Evolutionary conservation across 331 rosid genomes (phyloP).

Genomic region (Telfairia occidentalis): DNA sequence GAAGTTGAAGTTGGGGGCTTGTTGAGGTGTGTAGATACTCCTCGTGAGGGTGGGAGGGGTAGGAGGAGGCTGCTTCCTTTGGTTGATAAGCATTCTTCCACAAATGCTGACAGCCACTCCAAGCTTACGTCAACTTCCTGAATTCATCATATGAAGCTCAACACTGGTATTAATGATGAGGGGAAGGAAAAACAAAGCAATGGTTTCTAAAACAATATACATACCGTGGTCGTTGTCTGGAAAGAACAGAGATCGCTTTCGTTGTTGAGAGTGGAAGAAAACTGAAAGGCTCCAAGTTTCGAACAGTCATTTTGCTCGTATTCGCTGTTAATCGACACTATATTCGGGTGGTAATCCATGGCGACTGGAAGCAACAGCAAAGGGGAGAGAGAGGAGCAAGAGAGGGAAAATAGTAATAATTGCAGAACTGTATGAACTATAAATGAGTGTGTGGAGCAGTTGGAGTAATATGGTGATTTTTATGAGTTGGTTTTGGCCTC

Average conservation of each 20-base stretch:
- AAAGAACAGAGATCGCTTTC: conserved; percentile 32
- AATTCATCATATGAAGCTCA: conserved; percentile 6
- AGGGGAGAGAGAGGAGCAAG: not conserved
- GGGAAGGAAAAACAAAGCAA: not conserved
- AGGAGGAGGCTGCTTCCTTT: conserved; percentile 40
- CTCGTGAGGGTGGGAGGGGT: conserved; percentile 33
- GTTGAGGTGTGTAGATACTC: conserved; percentile 23
- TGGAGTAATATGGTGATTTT: conserved; percentile 6
- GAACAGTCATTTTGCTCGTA: conserved; percentile 39
- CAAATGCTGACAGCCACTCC: conserved; percentile 67
- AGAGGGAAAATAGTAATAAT: not conserved
- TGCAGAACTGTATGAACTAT: not conserved
- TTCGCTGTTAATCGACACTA: conserved; percentile 31
- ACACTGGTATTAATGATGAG: not conserved
- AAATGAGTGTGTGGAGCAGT: not conserved
- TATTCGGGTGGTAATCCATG: conserved; percentile 46
- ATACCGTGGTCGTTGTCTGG: conserved; percentile 28
- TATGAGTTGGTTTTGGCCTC: conserved; percentile 21
- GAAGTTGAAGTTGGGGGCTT: conserved; percentile 6
- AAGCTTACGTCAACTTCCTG: conserved; percentile 56
- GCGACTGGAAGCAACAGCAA: not conserved
- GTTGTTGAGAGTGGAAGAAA: conserved; percentile 41
- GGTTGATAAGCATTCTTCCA: conserved; percentile 60
- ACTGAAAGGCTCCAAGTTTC: conserved; percentile 10
- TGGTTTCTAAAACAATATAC: conserved; percentile 14